Conservation (phyloP, 148 eudicot species). For the Vaccinium corymbosum region DNA sequence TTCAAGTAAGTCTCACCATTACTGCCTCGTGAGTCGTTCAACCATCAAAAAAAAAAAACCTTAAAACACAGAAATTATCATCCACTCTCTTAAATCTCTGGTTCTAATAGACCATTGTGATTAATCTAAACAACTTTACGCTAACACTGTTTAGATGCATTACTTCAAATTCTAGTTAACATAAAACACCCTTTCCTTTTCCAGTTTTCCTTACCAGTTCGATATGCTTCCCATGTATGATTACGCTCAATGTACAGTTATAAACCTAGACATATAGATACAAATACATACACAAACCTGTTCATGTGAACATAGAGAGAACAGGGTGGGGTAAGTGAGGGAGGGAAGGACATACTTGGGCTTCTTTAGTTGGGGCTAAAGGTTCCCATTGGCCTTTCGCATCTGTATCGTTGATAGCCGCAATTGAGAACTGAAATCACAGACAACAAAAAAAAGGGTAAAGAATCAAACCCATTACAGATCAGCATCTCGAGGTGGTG, state of each 20-base stretch:
- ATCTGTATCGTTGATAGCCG: slow-evolving; percentile 85
- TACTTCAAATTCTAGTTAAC: background rate
- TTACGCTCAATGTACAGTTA: background rate
- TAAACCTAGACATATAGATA: background rate
- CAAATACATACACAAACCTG: background rate
- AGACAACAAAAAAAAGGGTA: background rate
- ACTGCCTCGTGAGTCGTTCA: background rate
- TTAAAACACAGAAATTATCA: background rate
- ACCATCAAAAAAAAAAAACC: background rate
- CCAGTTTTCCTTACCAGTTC: background rate
- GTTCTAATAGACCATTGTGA: background rate
- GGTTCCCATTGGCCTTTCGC: slow-evolving; percentile 80
- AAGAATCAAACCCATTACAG: background rate
- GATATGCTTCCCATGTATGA: background rate
- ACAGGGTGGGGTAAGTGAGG: background rate
- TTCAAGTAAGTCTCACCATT: background rate
- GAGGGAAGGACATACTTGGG: slow-evolving; percentile 47
- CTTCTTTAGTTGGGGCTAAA: slow-evolving; percentile 97
- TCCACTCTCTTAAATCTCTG: background rate
- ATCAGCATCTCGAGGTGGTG: background rate
- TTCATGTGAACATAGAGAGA: background rate
- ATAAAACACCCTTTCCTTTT: background rate
- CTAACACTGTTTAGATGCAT: background rate
- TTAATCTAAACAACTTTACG: background rate
- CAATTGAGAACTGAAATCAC: slow-evolving; percentile 68